phyloP scores from a whole-genome alignment of 139 green algal genomes.

The Astrephomene gubernaculifera region DNA sequence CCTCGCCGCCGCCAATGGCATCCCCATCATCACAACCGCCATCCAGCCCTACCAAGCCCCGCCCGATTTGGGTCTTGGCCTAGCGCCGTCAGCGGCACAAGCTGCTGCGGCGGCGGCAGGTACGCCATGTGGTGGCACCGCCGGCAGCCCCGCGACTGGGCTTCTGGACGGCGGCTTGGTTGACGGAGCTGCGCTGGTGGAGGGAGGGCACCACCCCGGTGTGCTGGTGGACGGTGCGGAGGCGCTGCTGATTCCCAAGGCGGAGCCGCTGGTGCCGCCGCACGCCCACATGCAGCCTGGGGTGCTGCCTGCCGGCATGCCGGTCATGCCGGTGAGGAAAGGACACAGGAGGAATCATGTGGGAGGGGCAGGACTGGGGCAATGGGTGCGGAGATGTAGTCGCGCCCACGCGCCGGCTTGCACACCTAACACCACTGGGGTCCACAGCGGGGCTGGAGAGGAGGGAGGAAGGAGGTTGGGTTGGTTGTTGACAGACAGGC shows the following conservation, averaged over 20 bases:
- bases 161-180: too few species aligned
- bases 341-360: too few species aligned
- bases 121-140: too few species aligned
- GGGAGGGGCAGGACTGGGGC: too few species aligned
- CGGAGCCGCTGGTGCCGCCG: neutral
- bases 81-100: neutral
- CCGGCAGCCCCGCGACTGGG: too few species aligned
- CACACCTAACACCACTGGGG: too few species aligned
- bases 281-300: neutral
- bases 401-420: too few species aligned
- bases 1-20: neutral
- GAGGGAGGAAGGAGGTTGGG: too few species aligned
- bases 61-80: neutral
- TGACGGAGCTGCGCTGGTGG: too few species aligned
- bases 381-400: too few species aligned
- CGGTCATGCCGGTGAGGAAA: constrained; percentile 5
- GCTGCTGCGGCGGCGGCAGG: neutral
- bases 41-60: constrained; percentile 30
- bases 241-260: neutral
- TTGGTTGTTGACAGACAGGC: too few species aligned
- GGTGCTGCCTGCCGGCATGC: neutral
- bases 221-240: neutral
- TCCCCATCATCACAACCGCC: neutral
- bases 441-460: too few species aligned
- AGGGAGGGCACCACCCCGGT: neutral